phyloP scores from a whole-genome alignment of 805 yeast species.

The Wickerhamiella lipophila region DNA sequence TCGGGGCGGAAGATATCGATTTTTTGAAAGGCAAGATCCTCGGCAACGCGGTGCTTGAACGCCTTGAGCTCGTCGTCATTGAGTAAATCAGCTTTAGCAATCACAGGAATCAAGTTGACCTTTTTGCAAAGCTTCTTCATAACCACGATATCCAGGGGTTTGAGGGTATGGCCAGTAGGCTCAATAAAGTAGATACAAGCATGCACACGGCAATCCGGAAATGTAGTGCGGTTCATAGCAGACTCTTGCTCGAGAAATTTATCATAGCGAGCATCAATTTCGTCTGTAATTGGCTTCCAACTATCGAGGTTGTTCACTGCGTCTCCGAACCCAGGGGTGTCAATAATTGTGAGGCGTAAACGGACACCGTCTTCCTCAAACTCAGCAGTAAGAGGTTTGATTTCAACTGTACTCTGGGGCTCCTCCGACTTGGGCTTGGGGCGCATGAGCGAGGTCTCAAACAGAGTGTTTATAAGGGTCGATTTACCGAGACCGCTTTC shows the following conservation, averaged over 20 bases:
- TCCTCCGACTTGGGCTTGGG: conserved; percentile 10
- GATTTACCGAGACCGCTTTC: conserved; percentile 66
- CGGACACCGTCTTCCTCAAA: conserved; percentile 91
- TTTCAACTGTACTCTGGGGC: conserved; percentile 33
- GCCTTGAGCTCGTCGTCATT: conserved; percentile 69
- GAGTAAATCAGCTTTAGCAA: conserved; percentile 88
- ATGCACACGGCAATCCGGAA: conserved; percentile 76
- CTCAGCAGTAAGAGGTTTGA: conserved; percentile 50
- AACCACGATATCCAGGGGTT: conserved; percentile 75
- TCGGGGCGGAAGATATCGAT: conserved; percentile 71
- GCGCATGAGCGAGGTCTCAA: conserved; percentile 41
- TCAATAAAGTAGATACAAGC: conserved; percentile 89
- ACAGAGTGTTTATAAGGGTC: conserved; percentile 61
- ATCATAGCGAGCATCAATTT: conserved; percentile 76
- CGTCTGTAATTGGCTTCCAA: conserved; percentile 87
- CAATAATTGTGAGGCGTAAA: conserved; percentile 69
- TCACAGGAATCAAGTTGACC: conserved; percentile 86
- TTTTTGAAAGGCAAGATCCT: conserved; percentile 62
- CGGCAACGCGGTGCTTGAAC: conserved; percentile 66
- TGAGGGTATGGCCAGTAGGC: conserved; percentile 91
- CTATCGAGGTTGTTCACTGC: conserved; percentile 63
- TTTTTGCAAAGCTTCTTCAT: conserved; percentile 80
- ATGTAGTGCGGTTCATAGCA: conserved; percentile 56
- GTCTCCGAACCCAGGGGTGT: conserved; percentile 92
- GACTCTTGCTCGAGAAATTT: conserved; percentile 82